Evolutionary conservation across 2,329 filamentous ascomycete species (phyloP), one percentile per base, ranked within the genome.

Genomic region (Coniochaeta pulveracea): DNA sequence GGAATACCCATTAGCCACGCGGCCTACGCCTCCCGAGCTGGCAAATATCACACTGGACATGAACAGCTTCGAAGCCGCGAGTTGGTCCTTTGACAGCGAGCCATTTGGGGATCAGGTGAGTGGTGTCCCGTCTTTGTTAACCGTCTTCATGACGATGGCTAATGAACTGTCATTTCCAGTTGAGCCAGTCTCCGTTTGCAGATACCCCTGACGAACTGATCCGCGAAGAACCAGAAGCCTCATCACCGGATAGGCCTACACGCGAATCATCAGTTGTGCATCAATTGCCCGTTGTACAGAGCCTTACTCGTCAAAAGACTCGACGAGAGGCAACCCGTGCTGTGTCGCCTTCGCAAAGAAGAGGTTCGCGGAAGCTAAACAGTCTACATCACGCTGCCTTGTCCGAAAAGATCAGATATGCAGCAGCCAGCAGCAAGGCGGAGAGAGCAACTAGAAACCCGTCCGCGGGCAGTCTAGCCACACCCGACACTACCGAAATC

Each of bases 1-100:
- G 54, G 76, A 91, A 47, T 98, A 93, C 54, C 91, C 91, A 24
- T 66, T 98, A 19, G 89, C 89, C 23, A 70, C 73, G 40, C 78
- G 83, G 32, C 80, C 85, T 1, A 93, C 88, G 2, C 91, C 91
- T 3, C 72, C 76, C 11, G 78, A 82, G 33, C 63, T 98, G 39
- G 75, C 76, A 41, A 77, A 76, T 36, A 81, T 96, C 50, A 77
- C 72, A 25, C 88, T 93, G 46, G 75, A 80, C 21, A 43, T 70
- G 33, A 61, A 82, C 22, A 72, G 73, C 30, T 72, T 75, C 27
- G 72, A 80, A 34, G 63, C 75, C 15, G 46, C 54, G 11, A 12
- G 31, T 4, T 47, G 45, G 31, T 42, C 42, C 3, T 47, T 46
- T 16, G 44, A 48, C 8, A 44, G 46, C 4, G 38, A 38, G 17